Conservation (phyloP, 768 basidiomycete genomes). For the Mycena belliarum region DNA sequence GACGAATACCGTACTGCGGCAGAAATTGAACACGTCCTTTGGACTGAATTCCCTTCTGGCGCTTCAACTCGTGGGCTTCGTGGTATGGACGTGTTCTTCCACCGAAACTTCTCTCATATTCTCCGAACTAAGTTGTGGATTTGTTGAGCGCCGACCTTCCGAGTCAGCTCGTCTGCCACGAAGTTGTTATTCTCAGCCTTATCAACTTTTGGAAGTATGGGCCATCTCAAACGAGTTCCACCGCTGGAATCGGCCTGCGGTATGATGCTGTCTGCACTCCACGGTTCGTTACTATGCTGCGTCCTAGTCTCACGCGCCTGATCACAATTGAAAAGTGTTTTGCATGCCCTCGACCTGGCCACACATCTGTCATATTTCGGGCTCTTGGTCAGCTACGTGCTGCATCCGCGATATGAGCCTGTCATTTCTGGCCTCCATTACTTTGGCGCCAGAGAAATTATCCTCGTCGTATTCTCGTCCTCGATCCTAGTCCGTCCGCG, state of each 20-base stretch:
- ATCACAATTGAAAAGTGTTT: constrained; percentile 34
- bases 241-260: constrained; percentile 21
- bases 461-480: constrained; percentile 41
- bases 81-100: constrained; percentile 31
- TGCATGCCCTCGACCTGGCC: constrained; percentile 45
- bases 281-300: constrained; percentile 33
- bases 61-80: constrained; percentile 27
- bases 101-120: no score
- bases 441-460: constrained; percentile 35
- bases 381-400: constrained; percentile 41
- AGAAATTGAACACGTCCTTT: constrained; percentile 51
- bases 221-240: background rate
- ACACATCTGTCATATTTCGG: constrained; percentile 41
- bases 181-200: constrained; percentile 40
- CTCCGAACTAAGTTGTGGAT: constrained; percentile 55
- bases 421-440: constrained; percentile 25
- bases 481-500: constrained; percentile 35
- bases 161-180: constrained; percentile 40
- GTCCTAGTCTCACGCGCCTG: background rate
- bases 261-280: constrained; percentile 47
- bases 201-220: constrained; percentile 42
- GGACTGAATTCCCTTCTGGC: constrained; percentile 44
- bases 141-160: constrained; percentile 38
- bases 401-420: constrained; percentile 40
- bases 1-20: constrained; percentile 36